Evolutionary conservation across 139 green algal genomes (phyloP).

Genomic region (Coccomyxa sp.): DNA sequence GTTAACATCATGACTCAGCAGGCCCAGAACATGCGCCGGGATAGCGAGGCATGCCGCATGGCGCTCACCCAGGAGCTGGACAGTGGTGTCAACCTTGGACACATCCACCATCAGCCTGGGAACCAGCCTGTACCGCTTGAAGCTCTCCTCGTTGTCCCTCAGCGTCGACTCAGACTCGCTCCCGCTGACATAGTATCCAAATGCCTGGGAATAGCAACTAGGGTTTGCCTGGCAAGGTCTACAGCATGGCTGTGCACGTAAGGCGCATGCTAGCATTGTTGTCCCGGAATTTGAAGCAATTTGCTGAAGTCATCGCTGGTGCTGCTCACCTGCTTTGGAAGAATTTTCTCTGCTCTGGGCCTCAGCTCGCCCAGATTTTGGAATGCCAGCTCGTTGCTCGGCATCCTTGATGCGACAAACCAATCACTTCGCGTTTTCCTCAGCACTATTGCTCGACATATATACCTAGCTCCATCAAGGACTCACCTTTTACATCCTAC

Average conservation of each 20-base stretch:
- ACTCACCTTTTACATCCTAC: neutral
- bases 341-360: neutral
- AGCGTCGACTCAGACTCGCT: slow-evolving; percentile 41
- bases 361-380: neutral
- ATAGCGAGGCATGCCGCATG: neutral
- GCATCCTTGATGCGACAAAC: neutral
- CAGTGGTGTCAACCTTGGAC: slow-evolving; percentile 33
- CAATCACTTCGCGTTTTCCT: too few relatives aligned
- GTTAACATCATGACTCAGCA: too few relatives aligned
- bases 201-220: slow-evolving; percentile 10
- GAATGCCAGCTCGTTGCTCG: neutral
- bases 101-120: slow-evolving; percentile 63
- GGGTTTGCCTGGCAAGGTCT: neutral
- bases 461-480: neutral
- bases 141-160: slow-evolving; percentile 39
- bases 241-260: neutral
- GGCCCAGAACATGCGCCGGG: too few relatives aligned
- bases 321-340: neutral
- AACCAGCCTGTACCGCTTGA: slow-evolving; percentile 47
- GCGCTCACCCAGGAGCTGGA: slow-evolving; percentile 35
- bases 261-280: neutral
- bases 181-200: slow-evolving; percentile 47
- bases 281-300: neutral
- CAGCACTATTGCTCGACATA: neutral
- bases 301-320: neutral